Evolutionary conservation across 768 basidiomycete genomes (phyloP), one percentile per base, ranked within the genome.

Genomic region (Xerocomellus intermedius): DNA sequence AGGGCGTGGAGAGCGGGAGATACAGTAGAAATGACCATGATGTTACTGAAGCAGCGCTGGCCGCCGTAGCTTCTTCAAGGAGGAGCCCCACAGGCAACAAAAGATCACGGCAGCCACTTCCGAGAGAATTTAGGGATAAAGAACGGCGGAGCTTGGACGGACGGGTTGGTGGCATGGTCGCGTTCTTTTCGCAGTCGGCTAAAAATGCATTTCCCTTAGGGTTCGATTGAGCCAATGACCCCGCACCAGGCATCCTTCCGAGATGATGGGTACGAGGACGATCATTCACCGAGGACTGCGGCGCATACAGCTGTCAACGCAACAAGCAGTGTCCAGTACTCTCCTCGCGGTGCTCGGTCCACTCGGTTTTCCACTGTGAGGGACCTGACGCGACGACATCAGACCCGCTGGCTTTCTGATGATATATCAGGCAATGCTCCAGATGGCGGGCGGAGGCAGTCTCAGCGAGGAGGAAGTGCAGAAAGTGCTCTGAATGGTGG

Each of bases 391-490:
- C 67, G 79, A 50, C 74, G 74, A 52, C 79, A 82, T 58, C 82
- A 81, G 61, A 74, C 78, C 16, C 71, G 81, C 41, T 83, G 81
- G 82, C 63, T 77, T 32, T 82, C 80, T 17, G 82, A 80, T 54
- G 82, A 84, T 62, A 41, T 78, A 3, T 58, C 64, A 13, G 63
- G 67, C 0, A 65, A 66, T 21, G 50, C 56, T 6, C 66, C 53
- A 0, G 64, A 66, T 16, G 26, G 48, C 28, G 86, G 84, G 28
- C 72, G 81, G 26, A 72, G 79, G 41, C 88, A 88, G 64, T 76
- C 76, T 30, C 66, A 79, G 16, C 75, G 89, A 35, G 80, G 79
- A 0, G 89, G 89, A 5, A 89, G 86, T 65, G 85, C 83, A 3
- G 90, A 91, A 71, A 87, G 81, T 64, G 75, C 83, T 8, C 66